phyloP scores from a whole-genome alignment of 1,284 basidiomycete species.

The Moesziomyces antarcticus region DNA sequence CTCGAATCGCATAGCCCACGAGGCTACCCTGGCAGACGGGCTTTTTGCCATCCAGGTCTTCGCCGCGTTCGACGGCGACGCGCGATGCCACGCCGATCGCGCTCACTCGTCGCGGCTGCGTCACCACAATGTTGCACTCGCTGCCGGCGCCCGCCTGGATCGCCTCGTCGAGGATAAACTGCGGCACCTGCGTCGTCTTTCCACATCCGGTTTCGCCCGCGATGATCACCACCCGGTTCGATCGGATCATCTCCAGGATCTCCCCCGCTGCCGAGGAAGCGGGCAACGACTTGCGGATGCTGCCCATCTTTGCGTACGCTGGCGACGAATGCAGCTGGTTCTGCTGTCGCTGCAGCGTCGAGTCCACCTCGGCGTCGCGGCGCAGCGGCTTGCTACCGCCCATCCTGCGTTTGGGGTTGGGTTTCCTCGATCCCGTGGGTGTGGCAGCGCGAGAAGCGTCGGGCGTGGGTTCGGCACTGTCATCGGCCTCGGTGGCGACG shows the following conservation, averaged over 20 bases:
- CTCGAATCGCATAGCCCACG: constrained; percentile 89
- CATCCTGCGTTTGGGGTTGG: constrained; percentile 8
- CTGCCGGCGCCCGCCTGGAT: constrained; percentile 77
- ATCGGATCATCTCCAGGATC: constrained; percentile 69
- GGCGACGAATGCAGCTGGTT: constrained; percentile 80
- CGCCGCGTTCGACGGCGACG: constrained; percentile 84
- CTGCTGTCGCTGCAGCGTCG: constrained; percentile 74
- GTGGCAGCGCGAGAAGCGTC: constrained; percentile 23
- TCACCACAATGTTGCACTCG: constrained; percentile 82
- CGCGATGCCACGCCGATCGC: constrained; percentile 89
- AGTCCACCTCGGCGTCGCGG: constrained; percentile 71
- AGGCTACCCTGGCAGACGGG: constrained; percentile 61
- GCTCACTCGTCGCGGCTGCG: constrained; percentile 88
- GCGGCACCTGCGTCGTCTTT: constrained; percentile 84
- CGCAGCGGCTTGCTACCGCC: constrained; percentile 60
- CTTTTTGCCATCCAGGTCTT: constrained; percentile 73
- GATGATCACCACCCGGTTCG: constrained; percentile 48
- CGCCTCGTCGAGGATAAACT: constrained; percentile 80
- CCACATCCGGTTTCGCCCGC: constrained; percentile 77
- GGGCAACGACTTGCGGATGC: constrained; percentile 74
- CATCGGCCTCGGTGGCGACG: constrained; percentile 21
- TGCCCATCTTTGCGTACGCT: constrained; percentile 76
- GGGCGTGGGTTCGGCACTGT: constrained; percentile 23
- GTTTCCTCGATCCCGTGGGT: constrained; percentile 19
- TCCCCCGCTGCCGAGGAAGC: constrained; percentile 82